Conservation (phyloP, 495 filamentous ascomycete genomes). For the Beverwykella pulmonaria region DNA sequence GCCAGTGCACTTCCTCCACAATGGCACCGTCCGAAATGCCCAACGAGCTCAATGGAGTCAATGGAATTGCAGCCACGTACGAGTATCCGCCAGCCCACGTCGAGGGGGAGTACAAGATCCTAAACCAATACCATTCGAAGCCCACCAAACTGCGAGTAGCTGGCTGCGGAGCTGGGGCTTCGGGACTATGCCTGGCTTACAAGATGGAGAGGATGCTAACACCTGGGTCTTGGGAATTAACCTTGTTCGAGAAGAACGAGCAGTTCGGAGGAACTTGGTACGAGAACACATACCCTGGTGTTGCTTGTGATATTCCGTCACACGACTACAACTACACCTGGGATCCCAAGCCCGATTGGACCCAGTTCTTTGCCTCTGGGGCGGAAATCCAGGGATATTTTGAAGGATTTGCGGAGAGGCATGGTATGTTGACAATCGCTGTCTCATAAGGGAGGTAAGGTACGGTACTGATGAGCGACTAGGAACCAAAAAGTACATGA, state of each 20-base stretch:
- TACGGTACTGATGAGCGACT: background rate
- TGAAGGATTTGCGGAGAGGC: constrained; percentile 39
- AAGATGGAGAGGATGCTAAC: constrained; percentile 44
- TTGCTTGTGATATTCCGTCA: constrained; percentile 44
- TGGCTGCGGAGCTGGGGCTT: constrained; percentile 41
- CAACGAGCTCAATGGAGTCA: constrained; percentile 37
- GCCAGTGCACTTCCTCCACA: background rate
- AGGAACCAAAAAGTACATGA: constrained; percentile 40
- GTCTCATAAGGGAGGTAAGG: background rate
- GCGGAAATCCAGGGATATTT: constrained; percentile 47
- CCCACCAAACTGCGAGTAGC: constrained; percentile 40
- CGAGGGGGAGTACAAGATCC: constrained; percentile 40
- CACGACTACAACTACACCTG: constrained; percentile 45
- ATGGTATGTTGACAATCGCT: constrained; percentile 23
- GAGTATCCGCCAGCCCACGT: constrained; percentile 38
- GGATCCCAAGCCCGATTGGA: constrained; percentile 46
- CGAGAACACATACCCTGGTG: constrained; percentile 42
- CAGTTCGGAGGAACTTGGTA: constrained; percentile 43
- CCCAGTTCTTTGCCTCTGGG: constrained; percentile 43
- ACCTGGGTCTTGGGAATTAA: constrained; percentile 41
- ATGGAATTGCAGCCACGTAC: constrained; percentile 36
- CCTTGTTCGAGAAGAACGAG: constrained; percentile 38
- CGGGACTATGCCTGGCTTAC: constrained; percentile 43
- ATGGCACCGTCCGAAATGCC: constrained; percentile 41
- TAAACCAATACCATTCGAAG: constrained; percentile 44